Base-by-base conservation (phyloP, 768 basidiomycete species). In the Lentinula aciculospora region DNA sequence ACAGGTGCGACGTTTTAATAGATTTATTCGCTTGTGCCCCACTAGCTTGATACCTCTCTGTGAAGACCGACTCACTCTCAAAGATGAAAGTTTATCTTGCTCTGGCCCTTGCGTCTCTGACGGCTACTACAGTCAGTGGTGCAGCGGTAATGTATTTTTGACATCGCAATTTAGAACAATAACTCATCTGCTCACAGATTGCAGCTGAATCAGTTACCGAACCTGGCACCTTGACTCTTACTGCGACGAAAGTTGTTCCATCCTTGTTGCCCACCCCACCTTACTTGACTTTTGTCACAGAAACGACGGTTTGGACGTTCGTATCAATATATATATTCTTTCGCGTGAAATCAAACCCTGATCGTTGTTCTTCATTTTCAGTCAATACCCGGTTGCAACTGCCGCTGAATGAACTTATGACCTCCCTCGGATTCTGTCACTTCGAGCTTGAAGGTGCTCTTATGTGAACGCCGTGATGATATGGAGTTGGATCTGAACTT, bases 231-330 rank as follows among this genome's bases (percentile, higher is more conserved):
- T 21, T 34, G 25, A 53, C 50, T 21, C 50, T 53, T 8, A 53
- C 50, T 37, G 50, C 50, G 15, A 53, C 50, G 29, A 53, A 27
- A 37, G 21, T 53, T 25, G 31, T 53, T 53, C 50, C 50, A 12
- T 53, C 50, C 10, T 13, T 53, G 32, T 34, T 53, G 31, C 50
- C 50, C 6, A 25, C 31, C 3, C 50, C 50, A n/a, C 50, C 50
- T 31, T 53, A 53, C 27, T 21, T 53, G 50, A 53, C 36, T 7
- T 34, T 39, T 34, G 50, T 53, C 4, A 53, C 50, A 15, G 23
- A 34, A 34, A 39, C 31, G 50, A 39, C 36, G 21, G 50, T 53
- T 15, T 53, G 50, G 50, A 53, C 50, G 50, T 53, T 34, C 32
- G 32, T 53, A n/a, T n/a, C n/a, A n/a, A n/a, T n/a, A 36, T 21